Evolutionary conservation across 345 rosid genomes (phyloP).

Genomic region (Salix brachista): DNA sequence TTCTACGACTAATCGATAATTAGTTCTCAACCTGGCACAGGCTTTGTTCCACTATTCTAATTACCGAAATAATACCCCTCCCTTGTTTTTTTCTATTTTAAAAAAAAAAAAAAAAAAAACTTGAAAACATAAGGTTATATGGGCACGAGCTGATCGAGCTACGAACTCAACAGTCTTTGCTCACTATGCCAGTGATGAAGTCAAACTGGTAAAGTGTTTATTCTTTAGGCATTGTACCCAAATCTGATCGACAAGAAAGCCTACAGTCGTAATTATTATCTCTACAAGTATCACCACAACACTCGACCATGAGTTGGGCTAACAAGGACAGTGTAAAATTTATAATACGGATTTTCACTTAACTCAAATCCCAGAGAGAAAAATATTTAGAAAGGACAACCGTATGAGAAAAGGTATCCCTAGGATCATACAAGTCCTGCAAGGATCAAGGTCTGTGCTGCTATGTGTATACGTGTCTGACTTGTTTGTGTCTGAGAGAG

Average conservation of each 20-base stretch:
- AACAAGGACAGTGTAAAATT: neutral
- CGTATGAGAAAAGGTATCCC: neutral
- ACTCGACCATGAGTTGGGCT: neutral
- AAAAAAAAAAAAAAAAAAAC: neutral
- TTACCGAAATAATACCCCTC: neutral
- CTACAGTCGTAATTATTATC: neutral
- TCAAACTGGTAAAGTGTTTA: neutral
- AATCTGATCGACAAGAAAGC: neutral
- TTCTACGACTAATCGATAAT: neutral
- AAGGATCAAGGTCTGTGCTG: neutral
- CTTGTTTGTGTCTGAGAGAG: neutral
- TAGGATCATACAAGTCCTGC: neutral
- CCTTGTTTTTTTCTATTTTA: neutral
- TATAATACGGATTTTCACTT: neutral
- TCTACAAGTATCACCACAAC: neutral
- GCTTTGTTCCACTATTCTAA: neutral
- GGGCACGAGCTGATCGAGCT: neutral
- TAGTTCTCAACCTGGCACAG: neutral
- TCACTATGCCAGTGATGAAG: neutral
- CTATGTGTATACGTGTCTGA: neutral
- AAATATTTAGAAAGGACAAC: neutral
- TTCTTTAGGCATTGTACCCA: neutral
- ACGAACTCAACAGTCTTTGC: neutral
- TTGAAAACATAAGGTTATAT: neutral
- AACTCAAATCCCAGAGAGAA: neutral